Evolutionary conservation across 2,329 filamentous ascomycete species (phyloP), one percentile per base, ranked within the genome.

Genomic region (Paracorniculantispora psalliotae): DNA sequence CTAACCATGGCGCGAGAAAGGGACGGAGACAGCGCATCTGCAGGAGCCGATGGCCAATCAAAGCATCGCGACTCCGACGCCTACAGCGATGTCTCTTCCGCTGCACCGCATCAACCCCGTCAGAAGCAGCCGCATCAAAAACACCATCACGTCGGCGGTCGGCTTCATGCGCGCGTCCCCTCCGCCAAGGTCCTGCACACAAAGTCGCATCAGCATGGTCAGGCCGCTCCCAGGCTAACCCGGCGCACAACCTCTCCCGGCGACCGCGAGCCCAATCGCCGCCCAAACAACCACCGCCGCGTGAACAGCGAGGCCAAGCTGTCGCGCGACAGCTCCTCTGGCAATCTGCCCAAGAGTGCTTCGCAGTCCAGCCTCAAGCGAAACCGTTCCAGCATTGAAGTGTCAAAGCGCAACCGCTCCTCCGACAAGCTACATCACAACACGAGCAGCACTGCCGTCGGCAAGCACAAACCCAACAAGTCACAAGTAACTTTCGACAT

Each of bases 401-500:
- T 86, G 43, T 70, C 68, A 64, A 82, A 80, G 67, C 78, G 78
- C 59, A 73, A 72, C 47, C 82, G 79, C 65, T 81, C 81, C 15
- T 71, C 77, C 44, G 77, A 78, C 62, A 79, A 77, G 65, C 73
- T 84, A 52, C 84, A 83, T 68, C 79, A 80, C 59, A 76, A 79
- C 25, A 72, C 77, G 13, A 82, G 80, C 56, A 79, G 81, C 57
- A 79, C 78, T 28, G 73, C 75, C 60, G 75, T 80, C 61, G 71
- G 73, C 65, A 78, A 73, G 64, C 68, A 72, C 52, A 71, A 72
- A 39, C 57, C 70, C 30, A 63, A 64, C 64, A 83, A 81, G 67
- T 70, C 71, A 26, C 80, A 82, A 62, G 85, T 87, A 33, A 84
- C 86, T 67, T 88, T 88, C 65, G 83, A 86, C 65, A 76, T 88